Conservation (phyloP, 2,329 filamentous ascomycete genomes). For the Coniochaeta sp. region DNA sequence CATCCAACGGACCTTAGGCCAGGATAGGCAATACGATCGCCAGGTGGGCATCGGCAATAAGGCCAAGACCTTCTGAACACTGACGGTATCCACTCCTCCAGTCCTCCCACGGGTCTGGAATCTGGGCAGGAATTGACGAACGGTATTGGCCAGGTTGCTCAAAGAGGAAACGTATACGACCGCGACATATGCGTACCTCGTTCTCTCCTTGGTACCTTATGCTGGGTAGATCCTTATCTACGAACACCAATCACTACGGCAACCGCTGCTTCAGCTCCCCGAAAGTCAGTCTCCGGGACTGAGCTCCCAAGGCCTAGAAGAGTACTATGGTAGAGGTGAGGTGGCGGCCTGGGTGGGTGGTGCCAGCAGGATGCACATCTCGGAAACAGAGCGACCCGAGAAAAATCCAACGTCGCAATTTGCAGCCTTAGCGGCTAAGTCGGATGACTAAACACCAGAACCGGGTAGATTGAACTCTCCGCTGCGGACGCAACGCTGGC, state of each 20-base stretch:
- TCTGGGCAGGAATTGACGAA: too few species aligned
- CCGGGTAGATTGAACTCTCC: neutral
- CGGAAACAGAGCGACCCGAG: neutral
- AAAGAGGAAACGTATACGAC: neutral
- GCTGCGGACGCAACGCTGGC: neutral
- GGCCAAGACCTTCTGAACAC: neutral
- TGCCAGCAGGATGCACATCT: neutral
- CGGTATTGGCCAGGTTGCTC: neutral
- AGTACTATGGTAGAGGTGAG: too few species aligned
- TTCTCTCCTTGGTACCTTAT: too few species aligned
- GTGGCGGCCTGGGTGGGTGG: too few species aligned
- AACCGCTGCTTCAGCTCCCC: too few species aligned
- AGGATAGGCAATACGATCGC: neutral
- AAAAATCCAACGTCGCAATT: neutral
- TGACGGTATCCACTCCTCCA: neutral
- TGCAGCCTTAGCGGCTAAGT: neutral
- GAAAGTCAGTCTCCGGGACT: too few species aligned
- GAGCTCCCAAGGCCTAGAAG: too few species aligned
- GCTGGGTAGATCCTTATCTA: too few species aligned
- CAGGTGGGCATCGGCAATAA: neutral
- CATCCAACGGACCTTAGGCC: neutral
- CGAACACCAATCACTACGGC: too few species aligned
- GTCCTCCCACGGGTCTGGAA: neutral
- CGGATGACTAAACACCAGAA: neutral
- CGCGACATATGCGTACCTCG: neutral